Evolutionary conservation across 2,329 filamentous ascomycete species (phyloP).

Genomic region (Aspergillus fructus): DNA sequence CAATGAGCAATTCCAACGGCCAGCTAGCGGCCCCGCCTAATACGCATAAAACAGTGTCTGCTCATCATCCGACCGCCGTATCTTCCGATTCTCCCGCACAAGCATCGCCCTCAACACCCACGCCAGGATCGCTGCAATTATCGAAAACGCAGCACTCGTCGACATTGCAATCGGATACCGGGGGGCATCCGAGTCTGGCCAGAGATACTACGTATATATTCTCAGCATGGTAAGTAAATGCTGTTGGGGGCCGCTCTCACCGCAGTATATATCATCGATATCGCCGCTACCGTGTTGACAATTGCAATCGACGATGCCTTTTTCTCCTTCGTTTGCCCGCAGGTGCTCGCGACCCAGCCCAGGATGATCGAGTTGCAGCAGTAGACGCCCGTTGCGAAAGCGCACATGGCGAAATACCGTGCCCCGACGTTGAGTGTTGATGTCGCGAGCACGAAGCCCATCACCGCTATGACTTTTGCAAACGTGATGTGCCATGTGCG

Average conservation of each 20-base stretch:
- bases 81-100: conserved; percentile 17
- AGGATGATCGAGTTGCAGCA: conserved; percentile 44
- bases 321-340: conserved; percentile 46
- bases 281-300: conserved; percentile 34
- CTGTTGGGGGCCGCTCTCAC: background rate
- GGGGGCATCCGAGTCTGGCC: too few relatives aligned
- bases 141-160: too few relatives aligned
- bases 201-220: too few relatives aligned
- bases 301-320: conserved; percentile 44
- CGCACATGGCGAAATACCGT: conserved; percentile 33
- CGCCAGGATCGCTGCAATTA: background rate
- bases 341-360: conserved; percentile 41
- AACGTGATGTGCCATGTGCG: conserved; percentile 34
- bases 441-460: conserved; percentile 32
- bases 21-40: too few relatives aligned
- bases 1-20: too few relatives aligned
- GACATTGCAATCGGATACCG: too few relatives aligned
- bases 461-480: conserved; percentile 25
- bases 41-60: too few relatives aligned
- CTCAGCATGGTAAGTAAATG: too few relatives aligned
- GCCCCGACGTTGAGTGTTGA: conserved; percentile 29
- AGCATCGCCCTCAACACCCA: background rate
- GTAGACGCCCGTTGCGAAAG: conserved; percentile 30
- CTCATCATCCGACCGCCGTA: conserved; percentile 18
- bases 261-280: background rate